Evolutionary conservation across 139 green algal species (phyloP).

Genomic region (Volvox africanus): DNA sequence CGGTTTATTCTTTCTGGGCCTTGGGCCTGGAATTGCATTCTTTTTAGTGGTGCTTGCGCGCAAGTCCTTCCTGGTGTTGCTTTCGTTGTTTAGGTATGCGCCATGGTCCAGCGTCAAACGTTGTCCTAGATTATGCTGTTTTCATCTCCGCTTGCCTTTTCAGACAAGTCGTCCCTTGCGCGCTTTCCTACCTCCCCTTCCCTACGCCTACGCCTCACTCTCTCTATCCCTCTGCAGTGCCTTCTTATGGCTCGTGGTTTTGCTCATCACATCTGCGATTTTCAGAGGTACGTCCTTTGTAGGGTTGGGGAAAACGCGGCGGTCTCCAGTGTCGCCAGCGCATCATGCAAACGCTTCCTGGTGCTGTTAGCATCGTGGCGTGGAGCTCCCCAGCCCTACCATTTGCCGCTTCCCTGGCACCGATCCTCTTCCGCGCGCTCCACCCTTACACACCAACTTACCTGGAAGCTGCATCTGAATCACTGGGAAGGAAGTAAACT

Average conservation of each 20-base stretch:
- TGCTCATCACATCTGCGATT: conserved; percentile 61
- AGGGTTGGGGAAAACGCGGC: too few species aligned
- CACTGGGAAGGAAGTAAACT: too few species aligned
- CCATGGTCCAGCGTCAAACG: neutral
- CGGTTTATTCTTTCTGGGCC: conserved; percentile 61
- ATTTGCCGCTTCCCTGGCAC: too few species aligned
- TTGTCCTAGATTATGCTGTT: neutral
- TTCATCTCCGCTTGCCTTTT: neutral
- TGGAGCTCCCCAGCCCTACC: too few species aligned
- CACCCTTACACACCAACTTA: too few species aligned
- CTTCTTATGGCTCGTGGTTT: conserved; percentile 67
- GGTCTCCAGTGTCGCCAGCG: too few species aligned
- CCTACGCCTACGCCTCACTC: neutral
- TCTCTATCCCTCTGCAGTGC: conserved; percentile 44
- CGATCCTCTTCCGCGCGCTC: too few species aligned
- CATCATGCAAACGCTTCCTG: too few species aligned
- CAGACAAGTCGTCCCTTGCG: neutral
- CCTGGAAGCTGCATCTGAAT: too few species aligned
- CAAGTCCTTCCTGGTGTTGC: conserved; percentile 70
- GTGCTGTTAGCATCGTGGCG: too few species aligned
- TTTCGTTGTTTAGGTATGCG: conserved; percentile 58
- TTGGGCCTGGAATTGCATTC: conserved; percentile 68
- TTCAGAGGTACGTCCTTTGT: conserved; percentile 52
- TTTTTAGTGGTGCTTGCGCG: conserved; percentile 61
- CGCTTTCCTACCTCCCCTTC: too few species aligned